Base-by-base conservation (phyloP, 2,329 filamentous ascomycete species). In the Achaetomium macrosporum region DNA sequence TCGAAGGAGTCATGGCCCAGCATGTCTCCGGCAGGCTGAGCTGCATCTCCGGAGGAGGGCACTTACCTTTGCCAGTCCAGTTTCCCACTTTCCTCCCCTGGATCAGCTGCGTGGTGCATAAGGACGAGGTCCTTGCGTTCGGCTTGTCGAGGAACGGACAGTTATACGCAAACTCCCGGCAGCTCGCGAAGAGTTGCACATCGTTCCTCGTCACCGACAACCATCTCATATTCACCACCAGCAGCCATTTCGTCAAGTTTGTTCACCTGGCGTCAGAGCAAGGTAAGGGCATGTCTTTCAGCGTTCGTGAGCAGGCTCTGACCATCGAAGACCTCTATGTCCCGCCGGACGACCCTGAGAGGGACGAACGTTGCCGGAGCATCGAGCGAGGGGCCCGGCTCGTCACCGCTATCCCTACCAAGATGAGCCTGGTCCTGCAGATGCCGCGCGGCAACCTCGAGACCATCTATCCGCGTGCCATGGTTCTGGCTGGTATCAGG, bases 391-490 rank as follows among this genome's bases (percentile, higher is more conserved):
- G 93, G 15, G 90, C 88, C 3, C 84, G 83, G 45, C 78, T 99
- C 13, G 84, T 99, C 19, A 93, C 89, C 1, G 90, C 90, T 29
- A 91, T 96, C 69, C 92, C 93, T 1, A 88, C 89, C 3, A 87
- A 83, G 39, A 93, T 95, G 71, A 87, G 84, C 49, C 75, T 99
- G 9, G 82, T 95, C 0, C 75, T 99, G 3, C 93, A 99, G 67
- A 96, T 96, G 88, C 93, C 93, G 1, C 81, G 93, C 63, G 93
- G 93, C 17, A 99, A 99, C 61, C 73, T 97, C 1, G 93, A 99
- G 70, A 97, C 92, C 0, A 91, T 97, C 46, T 97, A 85, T 65
- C 93, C 93, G 15, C 81, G 93, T 55, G 92, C 92, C 13, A 85
- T 99, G 71, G 92, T 99, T 0, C 76, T 99, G 45, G 90, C 90